Base-by-base conservation (phyloP, 192 early-diverging fungal species). In the Gryganskiella cystojenkinii region DNA sequence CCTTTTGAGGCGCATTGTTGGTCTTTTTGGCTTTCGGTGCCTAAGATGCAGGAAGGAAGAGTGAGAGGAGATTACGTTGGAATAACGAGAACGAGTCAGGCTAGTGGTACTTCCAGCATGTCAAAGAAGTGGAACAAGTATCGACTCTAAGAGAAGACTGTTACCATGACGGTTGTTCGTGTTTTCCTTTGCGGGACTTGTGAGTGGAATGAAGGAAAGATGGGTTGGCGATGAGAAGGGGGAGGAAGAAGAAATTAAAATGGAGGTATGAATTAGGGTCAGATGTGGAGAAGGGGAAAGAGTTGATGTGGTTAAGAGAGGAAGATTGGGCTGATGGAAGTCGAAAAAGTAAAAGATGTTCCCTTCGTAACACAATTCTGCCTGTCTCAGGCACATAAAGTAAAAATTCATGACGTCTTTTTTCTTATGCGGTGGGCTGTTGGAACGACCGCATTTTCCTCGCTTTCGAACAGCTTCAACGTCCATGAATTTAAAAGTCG, bases 11-110 rank as follows among this genome's bases (percentile, higher is more conserved):
- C 54, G 61, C 74, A 52, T 40, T 40, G 52, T 31, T 51, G 2
- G 58, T 37, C 58, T 76, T 78, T 64, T 78, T 78, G 15, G 66
- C 55, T 43, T 78, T 78, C 34, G 74, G 74, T 27, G 74, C 66
- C 74, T 78, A 69, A 35, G 50, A 27, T 7, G n/a, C 6, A 42
- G 3, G 13, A 44, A 24, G 46, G 42, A 20, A n/a, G 37, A 40
- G 13, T 40, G 37, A 13, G 37, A 40, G 7, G 37, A 22, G 47
- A 40, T 28, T 28, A n/a, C n/a, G n/a, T n/a, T 44, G 43, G 14
- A 53, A 55, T 7, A 27, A 19, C 22, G n/a, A 27, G 28, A 45
- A 19, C 11, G 3, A 59, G 6, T 27, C n/a, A 11, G 34, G 34
- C 7, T 9, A 40, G 42, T 11, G 58, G 17, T 5, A n/a, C n/a